phyloP scores from a whole-genome alignment of 2,329 filamentous ascomycete species.

The Triangularia verruculosa region DNA sequence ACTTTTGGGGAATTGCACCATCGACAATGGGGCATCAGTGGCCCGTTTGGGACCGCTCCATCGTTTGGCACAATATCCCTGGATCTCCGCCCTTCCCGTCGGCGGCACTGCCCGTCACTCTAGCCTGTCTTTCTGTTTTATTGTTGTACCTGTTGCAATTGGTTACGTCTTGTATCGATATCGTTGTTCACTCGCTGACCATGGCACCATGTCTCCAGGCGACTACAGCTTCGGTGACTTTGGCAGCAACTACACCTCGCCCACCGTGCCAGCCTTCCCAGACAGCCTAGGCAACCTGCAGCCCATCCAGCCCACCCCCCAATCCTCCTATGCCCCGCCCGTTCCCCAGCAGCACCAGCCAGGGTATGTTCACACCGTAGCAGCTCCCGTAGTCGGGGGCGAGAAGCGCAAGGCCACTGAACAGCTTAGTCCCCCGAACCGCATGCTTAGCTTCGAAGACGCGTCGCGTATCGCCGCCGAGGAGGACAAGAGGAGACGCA shows the following conservation, averaged over 20 bases:
- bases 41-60: conserved; percentile 14
- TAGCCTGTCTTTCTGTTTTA: conserved; percentile 27
- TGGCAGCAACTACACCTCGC: conserved; percentile 48
- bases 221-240: conserved; percentile 58
- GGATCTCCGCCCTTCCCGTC: conserved; percentile 27
- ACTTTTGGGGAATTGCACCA: conserved; percentile 35
- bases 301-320: conserved; percentile 52
- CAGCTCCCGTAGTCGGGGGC: conserved; percentile 26
- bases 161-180: conserved; percentile 30
- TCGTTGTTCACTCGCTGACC: conserved; percentile 37
- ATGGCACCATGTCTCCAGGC: conserved; percentile 51
- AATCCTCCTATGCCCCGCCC: conserved; percentile 43
- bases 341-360: conserved; percentile 33
- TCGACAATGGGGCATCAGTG: conserved; percentile 29
- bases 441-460: conserved; percentile 62
- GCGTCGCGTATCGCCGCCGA: conserved; percentile 71
- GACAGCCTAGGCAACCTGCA: conserved; percentile 43
- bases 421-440: conserved; percentile 38
- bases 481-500: conserved; percentile 85
- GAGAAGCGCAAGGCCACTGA: conserved; percentile 49
- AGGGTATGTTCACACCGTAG: conserved; percentile 30
- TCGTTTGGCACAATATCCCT: conserved; percentile 24
- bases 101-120: conserved; percentile 22
- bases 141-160: conserved; percentile 2
- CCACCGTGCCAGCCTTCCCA: conserved; percentile 45